Base-by-base conservation (phyloP, 2,329 filamentous ascomycete species). In the Aureobasidium lini region DNA sequence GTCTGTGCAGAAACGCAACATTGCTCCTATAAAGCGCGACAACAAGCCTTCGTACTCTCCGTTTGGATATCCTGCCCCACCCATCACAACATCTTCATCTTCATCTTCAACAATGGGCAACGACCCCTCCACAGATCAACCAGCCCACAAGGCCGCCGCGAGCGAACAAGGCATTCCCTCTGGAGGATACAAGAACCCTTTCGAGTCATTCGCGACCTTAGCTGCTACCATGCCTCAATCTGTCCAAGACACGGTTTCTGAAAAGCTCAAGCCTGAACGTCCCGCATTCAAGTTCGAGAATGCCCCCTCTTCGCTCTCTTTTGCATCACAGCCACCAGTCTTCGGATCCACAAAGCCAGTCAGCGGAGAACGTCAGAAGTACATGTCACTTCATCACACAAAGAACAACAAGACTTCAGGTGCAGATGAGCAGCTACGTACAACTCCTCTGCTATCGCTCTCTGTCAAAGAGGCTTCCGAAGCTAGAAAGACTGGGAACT, bases 381-480 rank as follows among this genome's bases (percentile, higher is more conserved):
- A 42, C 23, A 23, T 58, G 43, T 44, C 10, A 15, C 46, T 58
- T 0, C 56, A 58, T 10, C 36, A 32, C 10, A 58, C 44, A 16
- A 28, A 18, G 2, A 13, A 48, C 6, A n/a, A 13, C 44, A 40
- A 49, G 13, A 42, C 32, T 8, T 60, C 58, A 1, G 58, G 58
- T 4, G 39, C 31, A 31, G 42, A 42, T 6, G 58, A 60, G 28
- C 58, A 60, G 18, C 18, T 48, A 1, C 58, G 58, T 15, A 60
- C 58, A 6, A 43, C 49, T 9, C 58, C 58, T 16, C 23, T 60
- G 28, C 9, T 60, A 8, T 60, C 58, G 2, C 36, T 60, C 9
- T 32, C 18, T 8, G 49, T 56, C 15, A 60, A 60, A 8, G 28
- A 31, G 13, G 15, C 39, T 2, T 32, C 23, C 4, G 57, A 47